Conservation (phyloP, 2,329 filamentous ascomycete species). For the Botrytis cinerea region DNA sequence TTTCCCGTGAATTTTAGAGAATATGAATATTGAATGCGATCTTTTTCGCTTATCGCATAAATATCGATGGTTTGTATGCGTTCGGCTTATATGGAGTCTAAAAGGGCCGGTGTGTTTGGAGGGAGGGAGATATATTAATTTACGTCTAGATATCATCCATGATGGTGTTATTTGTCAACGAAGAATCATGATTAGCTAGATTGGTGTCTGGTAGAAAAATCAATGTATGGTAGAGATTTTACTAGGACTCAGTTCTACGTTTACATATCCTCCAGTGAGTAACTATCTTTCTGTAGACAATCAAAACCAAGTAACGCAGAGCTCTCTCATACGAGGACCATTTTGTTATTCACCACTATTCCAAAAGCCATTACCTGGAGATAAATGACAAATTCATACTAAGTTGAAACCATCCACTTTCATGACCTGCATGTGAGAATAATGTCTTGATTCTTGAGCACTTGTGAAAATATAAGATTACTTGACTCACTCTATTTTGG, state of each 20-base stretch:
- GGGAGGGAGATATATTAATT: accelerated
- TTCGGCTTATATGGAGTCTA: too few species aligned
- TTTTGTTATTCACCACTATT: neutral
- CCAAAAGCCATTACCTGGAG: neutral
- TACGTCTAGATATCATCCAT: neutral
- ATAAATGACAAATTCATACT: neutral
- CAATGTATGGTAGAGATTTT: too few species aligned
- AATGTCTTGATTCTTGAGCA: too few species aligned
- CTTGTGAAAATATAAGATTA: too few species aligned
- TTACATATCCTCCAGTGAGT: neutral
- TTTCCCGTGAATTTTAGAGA: neutral
- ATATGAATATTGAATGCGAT: neutral
- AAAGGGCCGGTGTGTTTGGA: neutral
- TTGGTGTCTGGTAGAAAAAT: too few species aligned
- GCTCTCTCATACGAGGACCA: neutral
- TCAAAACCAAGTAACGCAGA: accelerated
- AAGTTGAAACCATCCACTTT: neutral
- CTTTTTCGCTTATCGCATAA: accelerated
- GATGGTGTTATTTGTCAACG: too few species aligned
- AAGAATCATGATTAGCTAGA: too few species aligned
- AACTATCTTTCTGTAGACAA: neutral
- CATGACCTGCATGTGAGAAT: too few species aligned
- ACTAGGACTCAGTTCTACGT: too few species aligned
- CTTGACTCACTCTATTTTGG: too few species aligned
- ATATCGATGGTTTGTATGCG: neutral